Percentiles rank a stretch among this genome's conserved stretches.
These are phyloP conservation scores for Coleophoma cylindrospora DNA, from an alignment of 2,329 filamentous ascomycete genomes.

Conservation along the genomic window DNA sequence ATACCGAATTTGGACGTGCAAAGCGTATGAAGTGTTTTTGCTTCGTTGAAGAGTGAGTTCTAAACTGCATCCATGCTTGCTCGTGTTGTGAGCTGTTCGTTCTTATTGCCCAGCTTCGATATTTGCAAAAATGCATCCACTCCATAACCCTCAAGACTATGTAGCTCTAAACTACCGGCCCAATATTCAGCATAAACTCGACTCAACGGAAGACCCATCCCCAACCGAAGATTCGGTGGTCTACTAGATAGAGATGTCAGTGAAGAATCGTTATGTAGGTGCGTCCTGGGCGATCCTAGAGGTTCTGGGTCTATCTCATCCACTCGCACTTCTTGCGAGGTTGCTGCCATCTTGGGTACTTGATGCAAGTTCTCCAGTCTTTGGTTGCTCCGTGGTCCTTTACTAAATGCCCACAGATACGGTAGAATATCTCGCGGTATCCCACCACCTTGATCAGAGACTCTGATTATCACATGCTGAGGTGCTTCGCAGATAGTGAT, in stretches of 20 bases:
- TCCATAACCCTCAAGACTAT: conserved; percentile 92
- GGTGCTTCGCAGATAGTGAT: conserved; percentile 91
- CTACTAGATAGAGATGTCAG: conserved; percentile 75
- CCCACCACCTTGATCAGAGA: conserved; percentile 92
- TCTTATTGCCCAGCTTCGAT: conserved; percentile 94
- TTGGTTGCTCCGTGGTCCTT: conserved; percentile 74
- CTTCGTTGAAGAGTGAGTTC: conserved; percentile 1
- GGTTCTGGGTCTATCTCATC: conserved; percentile 27
- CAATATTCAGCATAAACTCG: conserved; percentile 96
- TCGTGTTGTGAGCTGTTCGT: conserved; percentile 81
- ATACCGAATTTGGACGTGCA: background rate
- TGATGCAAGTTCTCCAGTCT: conserved; percentile 79
- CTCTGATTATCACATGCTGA: conserved; percentile 92
- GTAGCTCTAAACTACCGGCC: conserved; percentile 86
- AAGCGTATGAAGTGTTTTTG: background rate
- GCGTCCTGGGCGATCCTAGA: background rate
- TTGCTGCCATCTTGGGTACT: conserved; percentile 89
- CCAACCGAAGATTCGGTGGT: conserved; percentile 80
- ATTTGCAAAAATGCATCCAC: conserved; percentile 96
- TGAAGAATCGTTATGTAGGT: conserved; percentile 37
- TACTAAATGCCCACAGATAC: conserved; percentile 94
- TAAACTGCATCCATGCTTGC: conserved; percentile 71
- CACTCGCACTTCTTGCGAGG: conserved; percentile 76
- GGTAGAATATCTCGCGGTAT: conserved; percentile 81
- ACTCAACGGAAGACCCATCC: conserved; percentile 91